phyloP scores from a whole-genome alignment of 2,329 filamentous ascomycete species.

The Diplodia intermedia region DNA sequence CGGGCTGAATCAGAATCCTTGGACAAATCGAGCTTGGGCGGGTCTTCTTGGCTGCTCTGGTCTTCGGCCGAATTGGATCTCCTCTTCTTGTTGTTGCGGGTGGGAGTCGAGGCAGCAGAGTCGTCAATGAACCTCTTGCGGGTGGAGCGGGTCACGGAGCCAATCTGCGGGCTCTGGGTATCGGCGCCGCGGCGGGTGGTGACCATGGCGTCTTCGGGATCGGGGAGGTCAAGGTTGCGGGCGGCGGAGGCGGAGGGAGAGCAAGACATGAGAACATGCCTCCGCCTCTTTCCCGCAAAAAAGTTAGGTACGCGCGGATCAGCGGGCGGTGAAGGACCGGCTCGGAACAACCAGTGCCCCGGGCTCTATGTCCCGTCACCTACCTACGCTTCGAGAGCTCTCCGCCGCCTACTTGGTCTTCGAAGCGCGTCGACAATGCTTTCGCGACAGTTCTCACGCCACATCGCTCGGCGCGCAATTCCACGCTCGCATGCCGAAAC shows the following conservation, averaged over 20 bases:
- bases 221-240: neutral
- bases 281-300: conserved; percentile 7
- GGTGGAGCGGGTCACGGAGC: conserved; percentile 22
- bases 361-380: neutral
- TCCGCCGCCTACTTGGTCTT: neutral
- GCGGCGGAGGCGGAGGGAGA: conserved; percentile 38
- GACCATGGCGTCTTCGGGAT: conserved; percentile 35
- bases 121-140: conserved; percentile 31
- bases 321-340: conserved; percentile 20
- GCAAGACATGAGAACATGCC: conserved; percentile 34
- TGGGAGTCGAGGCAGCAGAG: conserved; percentile 18
- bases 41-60: conserved; percentile 16
- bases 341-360: neutral
- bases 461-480: neutral
- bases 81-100: conserved; percentile 24
- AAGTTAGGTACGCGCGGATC: conserved; percentile 8
- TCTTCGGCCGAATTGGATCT: conserved; percentile 3
- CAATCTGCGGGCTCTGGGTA: conserved; percentile 26
- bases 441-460: conserved; percentile 1
- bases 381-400: neutral
- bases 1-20: neutral
- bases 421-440: conserved; percentile 7
- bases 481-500: neutral
- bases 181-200: conserved; percentile 31
- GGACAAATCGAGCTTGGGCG: neutral